Conservation (phyloP, 2,329 filamentous ascomycete species). For the Colletotrichum tabaci region DNA sequence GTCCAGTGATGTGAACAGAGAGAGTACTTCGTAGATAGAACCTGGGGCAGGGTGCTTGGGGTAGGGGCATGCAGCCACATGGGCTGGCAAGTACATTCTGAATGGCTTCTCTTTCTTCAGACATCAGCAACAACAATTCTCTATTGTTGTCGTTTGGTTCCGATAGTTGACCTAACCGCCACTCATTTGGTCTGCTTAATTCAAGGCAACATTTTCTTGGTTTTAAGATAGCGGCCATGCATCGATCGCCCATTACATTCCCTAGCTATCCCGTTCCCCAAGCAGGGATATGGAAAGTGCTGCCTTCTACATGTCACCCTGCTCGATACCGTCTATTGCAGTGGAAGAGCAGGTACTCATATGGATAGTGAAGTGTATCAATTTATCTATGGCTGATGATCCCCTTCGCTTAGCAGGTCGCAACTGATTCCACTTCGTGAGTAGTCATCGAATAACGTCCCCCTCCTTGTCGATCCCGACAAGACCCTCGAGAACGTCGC, state of each 20-base stretch:
- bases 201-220: not conserved
- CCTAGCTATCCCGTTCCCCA: too few relatives aligned
- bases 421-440: slow-evolving; percentile 51
- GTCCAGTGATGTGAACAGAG: too few relatives aligned
- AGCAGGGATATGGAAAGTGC: too few relatives aligned
- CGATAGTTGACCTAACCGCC: too few relatives aligned
- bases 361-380: not conserved
- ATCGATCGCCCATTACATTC: not conserved
- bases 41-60: slow-evolving; percentile 17
- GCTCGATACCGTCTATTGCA: too few relatives aligned
- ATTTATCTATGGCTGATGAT: slow-evolving; percentile 24
- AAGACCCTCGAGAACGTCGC: slow-evolving; percentile 86
- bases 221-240: too few relatives aligned
- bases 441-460: slow-evolving; percentile 77
- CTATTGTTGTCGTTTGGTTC: too few relatives aligned
- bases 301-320: too few relatives aligned
- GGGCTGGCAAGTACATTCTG: too few relatives aligned
- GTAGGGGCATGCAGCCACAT: not conserved
- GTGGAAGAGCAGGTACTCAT: too few relatives aligned
- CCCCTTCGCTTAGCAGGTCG: not conserved
- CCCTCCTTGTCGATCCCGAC: slow-evolving; percentile 85
- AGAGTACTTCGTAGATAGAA: not conserved
- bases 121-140: not conserved
- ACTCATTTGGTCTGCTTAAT: too few relatives aligned
- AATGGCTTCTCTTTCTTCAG: too few relatives aligned